Base-by-base conservation (phyloP, 805 yeast species). In the Candida insectorum region DNA sequence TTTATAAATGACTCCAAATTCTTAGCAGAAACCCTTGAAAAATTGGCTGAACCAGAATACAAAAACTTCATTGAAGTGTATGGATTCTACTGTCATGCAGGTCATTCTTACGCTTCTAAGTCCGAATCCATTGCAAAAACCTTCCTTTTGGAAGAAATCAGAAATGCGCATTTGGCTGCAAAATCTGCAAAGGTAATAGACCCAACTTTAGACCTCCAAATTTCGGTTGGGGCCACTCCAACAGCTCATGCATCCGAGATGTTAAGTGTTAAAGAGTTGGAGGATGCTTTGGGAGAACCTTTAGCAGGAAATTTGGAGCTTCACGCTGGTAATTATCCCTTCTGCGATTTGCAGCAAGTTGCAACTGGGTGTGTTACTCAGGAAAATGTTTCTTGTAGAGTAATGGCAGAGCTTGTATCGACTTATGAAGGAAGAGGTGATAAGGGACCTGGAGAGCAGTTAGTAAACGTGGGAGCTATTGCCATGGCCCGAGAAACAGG, bases 191-290 rank as follows among this genome's bases (percentile, higher is more conserved):
- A 38, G 20, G 33, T 42, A 3, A 36, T 69, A 4, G 68, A 69
- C 32, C 62, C 71, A 3, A 30, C 52, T 1, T 41, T 62, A 24
- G 44, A 60, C 13, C 56, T 82, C 18, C 65, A 64, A 5, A 58
- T 84, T 2, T 81, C 91, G 0, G 84, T 83, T 16, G 94, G 94
- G 15, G 88, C 93, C 1, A 82, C 94, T 0, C 93, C 93, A 28
- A 84, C 91, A 0, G 77, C 84, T 4, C 85, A 81, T 49, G 73
- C 85, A 0, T 62, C 79, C 16, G 60, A 60, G 39, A 20, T 38
- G 8, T 40, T 62, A 34, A 34, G 50, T 2, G 24, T 35, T n/a
- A 40, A 36, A 7, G 61, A 54, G 21, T 28, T 59, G 28, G 40
- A 48, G 4, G 37, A 65, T 14, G 36, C 39, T 5, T 24, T 44